Conservation (phyloP, 257 asterid species). For the Fraxinus cuspidata region DNA sequence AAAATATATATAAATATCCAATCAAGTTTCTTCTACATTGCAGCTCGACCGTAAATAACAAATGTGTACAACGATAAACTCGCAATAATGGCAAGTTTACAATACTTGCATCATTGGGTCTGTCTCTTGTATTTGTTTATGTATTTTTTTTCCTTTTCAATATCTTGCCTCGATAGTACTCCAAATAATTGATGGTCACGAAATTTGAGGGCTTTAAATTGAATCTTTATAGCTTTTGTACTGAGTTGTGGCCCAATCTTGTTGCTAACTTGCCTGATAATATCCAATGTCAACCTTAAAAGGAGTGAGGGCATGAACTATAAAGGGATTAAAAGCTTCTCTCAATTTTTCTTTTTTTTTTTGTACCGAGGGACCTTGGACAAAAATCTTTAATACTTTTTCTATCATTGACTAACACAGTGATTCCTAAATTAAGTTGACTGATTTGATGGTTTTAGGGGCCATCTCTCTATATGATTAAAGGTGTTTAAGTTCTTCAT, state of each 20-base stretch:
- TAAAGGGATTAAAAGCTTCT: constrained; percentile 35
- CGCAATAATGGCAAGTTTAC: too few species aligned
- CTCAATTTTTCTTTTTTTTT: not conserved
- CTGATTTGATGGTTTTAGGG: constrained; percentile 35
- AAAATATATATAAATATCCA: too few species aligned
- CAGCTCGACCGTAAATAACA: too few species aligned
- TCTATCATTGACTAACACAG: constrained; percentile 64
- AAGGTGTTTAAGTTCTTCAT: constrained; percentile 33
- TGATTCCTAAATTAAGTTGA: not conserved
- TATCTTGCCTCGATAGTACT: too few species aligned
- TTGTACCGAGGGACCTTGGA: constrained; percentile 45
- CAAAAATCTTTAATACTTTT: constrained; percentile 37
- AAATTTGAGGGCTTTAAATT: too few species aligned
- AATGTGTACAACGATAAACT: too few species aligned
- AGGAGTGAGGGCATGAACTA: not conserved
- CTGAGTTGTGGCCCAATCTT: not conserved
- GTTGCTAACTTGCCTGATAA: not conserved
- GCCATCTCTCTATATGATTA: constrained; percentile 42
- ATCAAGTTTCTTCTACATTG: too few species aligned
- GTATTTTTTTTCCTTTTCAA: too few species aligned
- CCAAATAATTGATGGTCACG: too few species aligned
- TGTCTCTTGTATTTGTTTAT: too few species aligned
- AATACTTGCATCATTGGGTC: too few species aligned
- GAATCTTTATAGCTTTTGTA: too few species aligned
- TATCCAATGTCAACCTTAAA: not conserved